A percentile compares a stretch with the other conserved stretches of the same genome.
These are phyloP conservation scores for Geotrichum klebahnii DNA, from an alignment of 1,139 yeast species.

Conservation along the genomic window DNA sequence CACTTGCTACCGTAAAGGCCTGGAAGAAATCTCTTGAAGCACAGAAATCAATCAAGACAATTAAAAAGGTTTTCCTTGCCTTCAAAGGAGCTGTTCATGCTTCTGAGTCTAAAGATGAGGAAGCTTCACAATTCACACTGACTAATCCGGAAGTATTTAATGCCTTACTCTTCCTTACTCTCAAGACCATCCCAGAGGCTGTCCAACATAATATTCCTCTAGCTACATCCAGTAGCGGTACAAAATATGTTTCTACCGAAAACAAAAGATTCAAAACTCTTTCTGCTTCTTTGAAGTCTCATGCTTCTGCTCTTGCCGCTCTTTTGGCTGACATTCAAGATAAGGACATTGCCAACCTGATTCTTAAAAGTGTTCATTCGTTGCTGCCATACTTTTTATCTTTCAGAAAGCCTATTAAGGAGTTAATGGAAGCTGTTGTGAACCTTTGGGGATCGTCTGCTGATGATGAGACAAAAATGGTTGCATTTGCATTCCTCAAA, in stretches of 20 bases:
- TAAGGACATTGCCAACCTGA: conserved; percentile 67
- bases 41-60: conserved; percentile 50
- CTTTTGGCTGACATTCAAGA: conserved; percentile 69
- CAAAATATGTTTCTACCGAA: conserved; percentile 51
- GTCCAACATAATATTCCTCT: conserved; percentile 66
- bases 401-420: conserved; percentile 72
- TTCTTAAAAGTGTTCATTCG: conserved; percentile 49
- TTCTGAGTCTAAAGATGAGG: conserved; percentile 49
- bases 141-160: conserved; percentile 76
- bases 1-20: conserved; percentile 53
- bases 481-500: conserved; percentile 82
- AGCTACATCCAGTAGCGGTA: conserved; percentile 38
- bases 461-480: conserved; percentile 71
- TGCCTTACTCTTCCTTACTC: conserved; percentile 62
- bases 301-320: conserved; percentile 64
- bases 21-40: conserved; percentile 60
- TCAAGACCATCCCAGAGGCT: conserved; percentile 69
- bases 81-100: conserved; percentile 82
- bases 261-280: conserved; percentile 56
- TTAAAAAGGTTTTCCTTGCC: conserved; percentile 70
- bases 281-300: conserved; percentile 63
- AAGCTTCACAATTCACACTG: conserved; percentile 57
- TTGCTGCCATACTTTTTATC: conserved; percentile 78
- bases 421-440: conserved; percentile 61
- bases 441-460: conserved; percentile 70